A percentile compares a stretch with the other conserved stretches of the same genome.
Conservation (phyloP, 2,329 filamentous ascomycete genomes). For the Aspergillus sp. region DNA sequence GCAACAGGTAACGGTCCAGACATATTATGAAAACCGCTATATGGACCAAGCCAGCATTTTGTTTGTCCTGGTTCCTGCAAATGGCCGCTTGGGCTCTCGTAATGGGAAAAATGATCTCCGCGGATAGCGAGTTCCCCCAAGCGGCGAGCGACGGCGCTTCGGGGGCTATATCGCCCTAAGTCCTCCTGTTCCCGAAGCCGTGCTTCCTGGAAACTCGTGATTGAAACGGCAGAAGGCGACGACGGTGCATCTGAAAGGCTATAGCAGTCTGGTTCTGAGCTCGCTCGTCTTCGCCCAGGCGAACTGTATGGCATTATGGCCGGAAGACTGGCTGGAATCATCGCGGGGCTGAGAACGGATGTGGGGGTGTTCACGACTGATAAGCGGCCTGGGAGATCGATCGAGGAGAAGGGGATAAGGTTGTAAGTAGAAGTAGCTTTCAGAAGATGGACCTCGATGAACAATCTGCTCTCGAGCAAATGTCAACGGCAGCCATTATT, state of each 20-base stretch:
- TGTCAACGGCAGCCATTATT: slow-evolving; percentile 4
- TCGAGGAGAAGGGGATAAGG: not conserved
- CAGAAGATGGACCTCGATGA: not conserved
- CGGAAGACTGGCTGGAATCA: slow-evolving; percentile 22
- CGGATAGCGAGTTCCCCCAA: slow-evolving; percentile 37
- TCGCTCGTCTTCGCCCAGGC: slow-evolving; percentile 31
- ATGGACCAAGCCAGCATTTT: slow-evolving; percentile 7
- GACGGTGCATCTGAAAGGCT: slow-evolving; percentile 28
- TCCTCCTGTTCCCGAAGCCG: slow-evolving; percentile 27
- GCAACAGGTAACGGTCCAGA: slow-evolving; percentile 10
- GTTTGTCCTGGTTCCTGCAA: slow-evolving; percentile 7
- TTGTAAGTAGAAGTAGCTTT: no score
- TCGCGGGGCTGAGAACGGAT: slow-evolving; percentile 21
- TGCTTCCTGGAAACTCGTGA: slow-evolving; percentile 25
- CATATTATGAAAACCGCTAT: slow-evolving; percentile 12
- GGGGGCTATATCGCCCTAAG: slow-evolving; percentile 32
- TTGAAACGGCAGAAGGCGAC: slow-evolving; percentile 28
- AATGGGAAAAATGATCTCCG: slow-evolving; percentile 20
- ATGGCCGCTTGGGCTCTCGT: slow-evolving; percentile 8
- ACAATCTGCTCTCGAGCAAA: not conserved
- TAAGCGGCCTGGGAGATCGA: slow-evolving; percentile 1
- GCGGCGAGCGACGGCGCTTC: slow-evolving; percentile 33
- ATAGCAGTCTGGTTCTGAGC: slow-evolving; percentile 24
- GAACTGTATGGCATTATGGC: slow-evolving; percentile 18
- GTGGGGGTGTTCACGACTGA: slow-evolving; percentile 17